Conservation (phyloP, 2,329 filamentous ascomycete species). For the Cordyceps farinosa region DNA sequence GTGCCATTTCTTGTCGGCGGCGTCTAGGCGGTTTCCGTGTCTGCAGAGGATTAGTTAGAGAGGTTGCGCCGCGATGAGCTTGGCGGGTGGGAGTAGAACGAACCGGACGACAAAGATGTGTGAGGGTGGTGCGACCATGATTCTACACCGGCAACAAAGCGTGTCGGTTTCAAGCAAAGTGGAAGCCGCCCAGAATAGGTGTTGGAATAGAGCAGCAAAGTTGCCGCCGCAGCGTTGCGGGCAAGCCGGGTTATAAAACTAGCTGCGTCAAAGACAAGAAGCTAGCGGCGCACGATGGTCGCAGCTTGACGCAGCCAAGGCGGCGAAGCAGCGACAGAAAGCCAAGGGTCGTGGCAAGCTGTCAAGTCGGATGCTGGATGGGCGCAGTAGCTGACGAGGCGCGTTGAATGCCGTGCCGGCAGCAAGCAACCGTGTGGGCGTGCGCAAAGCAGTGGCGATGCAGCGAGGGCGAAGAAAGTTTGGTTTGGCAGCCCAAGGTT, state of each 20-base stretch:
- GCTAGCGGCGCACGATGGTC: conserved; percentile 1
- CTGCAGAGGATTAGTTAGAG: conserved; percentile 38
- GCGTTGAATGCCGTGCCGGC: neutral
- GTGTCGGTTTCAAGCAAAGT: neutral
- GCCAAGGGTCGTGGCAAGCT: neutral
- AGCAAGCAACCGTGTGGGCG: neutral
- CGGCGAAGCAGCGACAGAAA: conserved; percentile 1
- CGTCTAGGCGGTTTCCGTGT: conserved; percentile 91
- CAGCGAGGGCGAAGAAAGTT: neutral
- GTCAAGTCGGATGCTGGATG: neutral
- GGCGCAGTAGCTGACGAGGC: neutral
- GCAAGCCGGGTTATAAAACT: neutral
- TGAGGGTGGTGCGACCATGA: conserved; percentile 41
- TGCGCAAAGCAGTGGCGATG: conserved; percentile 4
- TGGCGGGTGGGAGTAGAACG: conserved; percentile 22
- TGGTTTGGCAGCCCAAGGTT: neutral
- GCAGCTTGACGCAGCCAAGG: neutral
- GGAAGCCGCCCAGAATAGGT: neutral
- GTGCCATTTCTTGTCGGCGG: conserved; percentile 93
- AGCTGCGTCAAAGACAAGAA: neutral
- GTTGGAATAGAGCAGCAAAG: neutral
- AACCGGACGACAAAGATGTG: conserved; percentile 45
- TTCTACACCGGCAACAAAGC: conserved; percentile 16
- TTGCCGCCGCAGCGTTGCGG: neutral
- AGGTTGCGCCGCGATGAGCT: conserved; percentile 1